Conservation (phyloP, 345 rosid species). For the Lepidium didymum region DNA sequence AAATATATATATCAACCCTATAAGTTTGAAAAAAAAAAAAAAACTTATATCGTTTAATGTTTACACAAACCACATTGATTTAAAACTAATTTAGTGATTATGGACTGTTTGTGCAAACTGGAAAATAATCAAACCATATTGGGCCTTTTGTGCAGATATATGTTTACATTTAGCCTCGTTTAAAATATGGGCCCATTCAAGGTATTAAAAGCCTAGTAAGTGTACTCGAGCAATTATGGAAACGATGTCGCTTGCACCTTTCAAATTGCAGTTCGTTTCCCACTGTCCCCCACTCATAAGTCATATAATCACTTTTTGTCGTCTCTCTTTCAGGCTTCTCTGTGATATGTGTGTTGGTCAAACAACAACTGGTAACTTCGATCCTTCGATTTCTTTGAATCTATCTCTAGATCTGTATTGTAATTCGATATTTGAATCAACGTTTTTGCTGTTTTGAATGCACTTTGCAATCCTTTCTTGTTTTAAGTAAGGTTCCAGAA, state of each 20-base stretch:
- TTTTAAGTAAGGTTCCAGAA: background rate
- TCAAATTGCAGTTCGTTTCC: background rate
- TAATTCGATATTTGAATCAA: background rate
- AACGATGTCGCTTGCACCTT: background rate
- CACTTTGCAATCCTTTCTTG: background rate
- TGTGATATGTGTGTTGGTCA: background rate
- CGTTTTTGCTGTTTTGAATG: background rate
- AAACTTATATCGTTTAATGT: background rate
- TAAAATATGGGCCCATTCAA: background rate
- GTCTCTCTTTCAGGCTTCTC: conserved; percentile 7
- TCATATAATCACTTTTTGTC: conserved; percentile 6
- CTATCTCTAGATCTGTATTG: background rate
- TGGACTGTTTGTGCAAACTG: background rate
- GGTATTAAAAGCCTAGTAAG: background rate
- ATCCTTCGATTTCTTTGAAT: background rate
- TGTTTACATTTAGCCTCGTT: background rate
- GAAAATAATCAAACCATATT: background rate
- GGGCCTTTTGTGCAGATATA: background rate
- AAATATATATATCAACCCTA: background rate
- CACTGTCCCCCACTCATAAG: background rate
- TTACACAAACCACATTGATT: too few relatives aligned
- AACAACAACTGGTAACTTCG: conserved; percentile 1
- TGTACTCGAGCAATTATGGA: too few relatives aligned
- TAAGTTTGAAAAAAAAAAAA: too few relatives aligned
- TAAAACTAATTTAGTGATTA: background rate